These are phyloP conservation scores for Hericium erinaceus DNA, from an alignment of 768 basidiomycete species.

Conservation along the genomic window DNA sequence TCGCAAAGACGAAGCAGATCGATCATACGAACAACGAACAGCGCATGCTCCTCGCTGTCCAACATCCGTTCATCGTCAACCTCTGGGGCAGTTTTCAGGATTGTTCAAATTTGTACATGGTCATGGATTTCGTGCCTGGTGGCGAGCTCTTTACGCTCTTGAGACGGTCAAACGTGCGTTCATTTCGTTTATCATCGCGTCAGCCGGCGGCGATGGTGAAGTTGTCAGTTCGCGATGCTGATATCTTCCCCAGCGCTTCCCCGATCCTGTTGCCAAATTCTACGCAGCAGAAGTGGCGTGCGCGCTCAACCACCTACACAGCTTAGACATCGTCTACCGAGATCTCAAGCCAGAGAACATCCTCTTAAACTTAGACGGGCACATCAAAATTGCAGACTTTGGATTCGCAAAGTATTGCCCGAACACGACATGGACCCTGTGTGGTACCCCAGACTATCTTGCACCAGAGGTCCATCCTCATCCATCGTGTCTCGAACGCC, in stretches of 20 bases:
- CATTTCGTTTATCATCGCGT: slow-evolving; percentile 26
- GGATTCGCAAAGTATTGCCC: slow-evolving; percentile 90
- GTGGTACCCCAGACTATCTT: slow-evolving; percentile 93
- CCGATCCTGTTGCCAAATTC: slow-evolving; percentile 95
- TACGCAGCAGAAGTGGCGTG: slow-evolving; percentile 93
- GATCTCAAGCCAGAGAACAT: slow-evolving; percentile 98
- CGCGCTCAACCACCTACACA: slow-evolving; percentile 85
- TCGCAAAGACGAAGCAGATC: slow-evolving; percentile 88
- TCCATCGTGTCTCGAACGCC: not conserved
- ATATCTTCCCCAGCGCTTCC: slow-evolving; percentile 58
- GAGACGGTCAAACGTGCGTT: slow-evolving; percentile 75
- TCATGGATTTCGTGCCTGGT: slow-evolving; percentile 94
- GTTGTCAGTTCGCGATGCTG: not conserved
- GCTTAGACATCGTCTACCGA: slow-evolving; percentile 85
- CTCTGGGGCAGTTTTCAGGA: slow-evolving; percentile 97
- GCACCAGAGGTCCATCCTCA: slow-evolving; percentile 69
- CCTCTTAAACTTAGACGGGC: slow-evolving; percentile 85
- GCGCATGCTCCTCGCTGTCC: slow-evolving; percentile 71
- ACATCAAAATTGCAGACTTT: slow-evolving; percentile 96
- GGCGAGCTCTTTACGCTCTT: slow-evolving; percentile 94
- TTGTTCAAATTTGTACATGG: slow-evolving; percentile 88
- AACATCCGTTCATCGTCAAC: slow-evolving; percentile 92
- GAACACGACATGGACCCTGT: slow-evolving; percentile 89
- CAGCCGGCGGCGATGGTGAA: not conserved
- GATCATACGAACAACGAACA: slow-evolving; percentile 97